Evolutionary conservation across 2,329 filamentous ascomycete species (phyloP).

Genomic region (Calonectria pauciramosa): DNA sequence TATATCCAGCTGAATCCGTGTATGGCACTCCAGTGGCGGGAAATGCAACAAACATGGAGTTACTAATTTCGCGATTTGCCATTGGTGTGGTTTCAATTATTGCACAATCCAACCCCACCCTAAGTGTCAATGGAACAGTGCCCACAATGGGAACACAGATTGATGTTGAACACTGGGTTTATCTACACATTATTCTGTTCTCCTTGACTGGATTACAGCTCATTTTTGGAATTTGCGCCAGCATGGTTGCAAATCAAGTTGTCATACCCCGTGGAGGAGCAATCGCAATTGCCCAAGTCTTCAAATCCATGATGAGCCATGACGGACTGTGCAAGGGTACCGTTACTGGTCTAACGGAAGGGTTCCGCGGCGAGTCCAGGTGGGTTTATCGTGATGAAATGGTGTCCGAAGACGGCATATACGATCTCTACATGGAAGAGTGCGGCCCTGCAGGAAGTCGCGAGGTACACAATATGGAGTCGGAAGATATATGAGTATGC

Average conservation of each 20-base stretch:
- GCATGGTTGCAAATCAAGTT: neutral
- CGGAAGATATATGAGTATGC: neutral
- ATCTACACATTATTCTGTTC: neutral
- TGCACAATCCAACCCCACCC: neutral
- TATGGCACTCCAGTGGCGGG: neutral
- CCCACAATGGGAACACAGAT: slow-evolving; percentile 3
- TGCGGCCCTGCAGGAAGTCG: neutral
- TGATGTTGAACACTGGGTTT: neutral
- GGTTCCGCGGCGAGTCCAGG: neutral
- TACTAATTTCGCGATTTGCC: neutral
- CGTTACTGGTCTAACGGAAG: neutral
- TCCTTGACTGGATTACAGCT: neutral
- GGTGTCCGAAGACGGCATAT: neutral
- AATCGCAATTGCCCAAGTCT: neutral
- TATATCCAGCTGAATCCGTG: neutral
- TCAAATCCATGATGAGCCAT: slow-evolving; percentile 5
- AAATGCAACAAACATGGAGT: neutral
- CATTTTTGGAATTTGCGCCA: neutral
- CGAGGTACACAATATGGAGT: neutral
- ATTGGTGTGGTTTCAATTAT: neutral
- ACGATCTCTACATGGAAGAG: slow-evolving; percentile 1
- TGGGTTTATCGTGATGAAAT: neutral
- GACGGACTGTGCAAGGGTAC: neutral
- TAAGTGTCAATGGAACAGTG: neutral
- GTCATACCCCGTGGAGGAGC: neutral